Conservation (phyloP, 176 grass and related monocot species). For the Rhynchospora breviuscula region DNA sequence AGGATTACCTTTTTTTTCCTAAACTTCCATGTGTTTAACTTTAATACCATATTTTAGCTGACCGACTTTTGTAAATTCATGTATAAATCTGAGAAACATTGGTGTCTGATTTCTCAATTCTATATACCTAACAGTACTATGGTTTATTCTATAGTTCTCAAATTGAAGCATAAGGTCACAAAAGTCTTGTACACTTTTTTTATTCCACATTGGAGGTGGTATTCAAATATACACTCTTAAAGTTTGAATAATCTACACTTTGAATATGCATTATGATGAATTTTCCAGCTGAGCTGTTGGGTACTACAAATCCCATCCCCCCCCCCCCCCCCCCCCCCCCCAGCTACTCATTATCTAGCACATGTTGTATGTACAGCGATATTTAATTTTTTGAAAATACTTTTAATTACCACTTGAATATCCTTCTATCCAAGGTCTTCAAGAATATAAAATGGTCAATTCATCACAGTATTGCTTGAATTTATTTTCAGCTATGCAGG, state of each 20-base stretch:
- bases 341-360: background rate
- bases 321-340: too few species aligned
- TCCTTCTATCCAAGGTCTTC: background rate
- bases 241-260: too few species aligned
- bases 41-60: background rate
- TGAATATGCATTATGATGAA: too few species aligned
- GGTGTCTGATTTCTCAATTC: too few species aligned
- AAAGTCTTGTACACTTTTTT: background rate
- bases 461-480: background rate
- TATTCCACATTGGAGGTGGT: background rate
- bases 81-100: too few species aligned
- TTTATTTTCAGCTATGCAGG: constrained; percentile 66
- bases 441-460: background rate
- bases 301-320: too few species aligned
- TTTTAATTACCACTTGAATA: background rate
- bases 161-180: too few species aligned
- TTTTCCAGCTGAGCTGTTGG: background rate
- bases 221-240: too few species aligned
- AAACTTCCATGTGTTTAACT: too few species aligned
- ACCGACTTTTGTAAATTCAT: background rate
- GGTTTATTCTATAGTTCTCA: too few species aligned
- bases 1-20: background rate
- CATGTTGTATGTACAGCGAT: background rate
- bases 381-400: background rate
- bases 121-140: too few species aligned